Conservation (phyloP, 306 rosid genomes). For the Datisca glomerata region DNA sequence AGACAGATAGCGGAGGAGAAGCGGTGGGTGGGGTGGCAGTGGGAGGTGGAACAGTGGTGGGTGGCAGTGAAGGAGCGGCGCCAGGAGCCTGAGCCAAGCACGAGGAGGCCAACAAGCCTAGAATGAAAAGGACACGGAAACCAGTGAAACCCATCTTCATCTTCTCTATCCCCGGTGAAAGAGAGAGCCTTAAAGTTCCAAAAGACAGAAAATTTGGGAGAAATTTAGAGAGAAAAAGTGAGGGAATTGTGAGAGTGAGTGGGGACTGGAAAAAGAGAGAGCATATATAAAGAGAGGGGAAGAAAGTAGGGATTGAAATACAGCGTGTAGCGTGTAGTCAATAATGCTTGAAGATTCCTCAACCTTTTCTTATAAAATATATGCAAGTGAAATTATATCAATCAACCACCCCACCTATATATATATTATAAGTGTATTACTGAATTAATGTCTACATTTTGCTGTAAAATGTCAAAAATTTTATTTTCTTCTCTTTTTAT, state of each 20-base stretch:
- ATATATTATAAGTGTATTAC: too few species aligned
- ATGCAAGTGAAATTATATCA: too few species aligned
- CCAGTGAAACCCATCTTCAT: conserved; percentile 11
- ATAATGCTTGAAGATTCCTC: too few species aligned
- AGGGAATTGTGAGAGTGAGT: neutral
- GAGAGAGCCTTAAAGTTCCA: neutral
- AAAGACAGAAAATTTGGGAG: neutral
- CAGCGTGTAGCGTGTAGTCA: too few species aligned
- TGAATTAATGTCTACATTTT: too few species aligned
- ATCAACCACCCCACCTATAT: too few species aligned
- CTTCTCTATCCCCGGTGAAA: neutral
- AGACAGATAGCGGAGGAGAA: neutral
- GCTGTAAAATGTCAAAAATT: too few species aligned
- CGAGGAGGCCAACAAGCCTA: conserved; percentile 2
- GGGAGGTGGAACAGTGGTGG: neutral
- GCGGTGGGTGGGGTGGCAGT: neutral
- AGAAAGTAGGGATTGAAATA: neutral
- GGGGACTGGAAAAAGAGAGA: neutral
- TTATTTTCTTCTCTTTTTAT: too few species aligned
- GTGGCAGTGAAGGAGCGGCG: neutral
- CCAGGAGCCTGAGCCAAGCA: conserved; percentile 9
- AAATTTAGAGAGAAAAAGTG: neutral
- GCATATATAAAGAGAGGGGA: neutral
- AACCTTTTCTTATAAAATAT: too few species aligned
- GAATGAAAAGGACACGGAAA: neutral